Percentiles rank a stretch among this genome's conserved stretches.
phyloP scores from a whole-genome alignment of 305 asterid genomes.

The Caryopteris hybrid region DNA sequence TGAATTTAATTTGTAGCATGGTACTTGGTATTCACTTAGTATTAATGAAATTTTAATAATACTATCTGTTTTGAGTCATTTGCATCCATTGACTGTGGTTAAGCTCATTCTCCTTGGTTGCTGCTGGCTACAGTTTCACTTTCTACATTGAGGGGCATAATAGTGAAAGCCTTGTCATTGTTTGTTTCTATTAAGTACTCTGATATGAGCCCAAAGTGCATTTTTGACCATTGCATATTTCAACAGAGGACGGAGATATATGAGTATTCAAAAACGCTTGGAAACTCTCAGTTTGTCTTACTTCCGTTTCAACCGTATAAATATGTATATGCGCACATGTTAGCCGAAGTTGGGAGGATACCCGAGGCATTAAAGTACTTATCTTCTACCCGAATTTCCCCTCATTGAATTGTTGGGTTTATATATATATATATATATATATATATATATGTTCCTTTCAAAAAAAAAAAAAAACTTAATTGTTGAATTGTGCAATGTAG shows the following conservation, averaged over 20 bases:
- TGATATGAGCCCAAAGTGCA: constrained; percentile 18
- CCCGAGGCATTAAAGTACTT: constrained; percentile 85
- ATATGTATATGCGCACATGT: constrained; percentile 89
- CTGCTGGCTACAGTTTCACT: not conserved
- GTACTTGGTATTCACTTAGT: not conserved
- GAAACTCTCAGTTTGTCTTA: constrained; percentile 88
- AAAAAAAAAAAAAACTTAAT: no score
- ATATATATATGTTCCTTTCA: no score
- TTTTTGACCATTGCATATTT: constrained; percentile 29
- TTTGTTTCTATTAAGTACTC: not conserved
- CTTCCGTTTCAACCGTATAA: constrained; percentile 94
- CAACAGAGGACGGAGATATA: constrained; percentile 86
- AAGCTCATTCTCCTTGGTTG: constrained; percentile 9
- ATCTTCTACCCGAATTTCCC: constrained; percentile 19
- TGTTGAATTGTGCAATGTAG: constrained; percentile 29
- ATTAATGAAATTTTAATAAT: not conserved
- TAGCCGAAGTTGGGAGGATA: constrained; percentile 94
- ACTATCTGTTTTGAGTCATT: not conserved
- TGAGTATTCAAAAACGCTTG: constrained; percentile 79
- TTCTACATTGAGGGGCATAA: not conserved
- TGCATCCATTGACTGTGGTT: constrained; percentile 10
- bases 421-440: no score
- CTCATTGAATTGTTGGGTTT: not conserved
- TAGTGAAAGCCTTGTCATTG: not conserved
- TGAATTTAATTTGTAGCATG: not conserved